These are phyloP conservation scores for Orobanche coerulescens DNA, from an alignment of 257 asterid species.

Conservation along the genomic window DNA sequence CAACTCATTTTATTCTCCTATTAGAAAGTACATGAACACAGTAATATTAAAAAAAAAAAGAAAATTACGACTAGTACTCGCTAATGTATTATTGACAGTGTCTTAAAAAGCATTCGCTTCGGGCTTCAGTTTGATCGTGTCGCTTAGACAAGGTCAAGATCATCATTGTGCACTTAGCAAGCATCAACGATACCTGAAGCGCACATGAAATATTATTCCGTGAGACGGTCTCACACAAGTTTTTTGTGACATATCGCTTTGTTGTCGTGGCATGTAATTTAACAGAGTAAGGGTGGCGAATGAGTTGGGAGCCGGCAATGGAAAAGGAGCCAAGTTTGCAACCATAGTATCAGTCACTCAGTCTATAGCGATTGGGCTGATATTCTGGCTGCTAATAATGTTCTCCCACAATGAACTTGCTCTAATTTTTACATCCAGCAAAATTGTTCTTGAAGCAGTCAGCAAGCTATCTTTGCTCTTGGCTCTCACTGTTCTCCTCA, in stretches of 20 bases:
- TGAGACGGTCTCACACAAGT: no score
- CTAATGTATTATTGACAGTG: no score
- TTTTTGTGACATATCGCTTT: background rate
- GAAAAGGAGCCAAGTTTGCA: constrained; percentile 61
- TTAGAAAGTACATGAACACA: no score
- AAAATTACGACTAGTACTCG: no score
- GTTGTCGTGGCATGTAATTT: background rate
- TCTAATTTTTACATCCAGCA: constrained; percentile 43
- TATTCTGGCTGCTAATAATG: constrained; percentile 48
- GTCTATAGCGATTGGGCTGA: constrained; percentile 36
- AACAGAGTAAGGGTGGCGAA: constrained; percentile 76
- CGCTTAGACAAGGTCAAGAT: no score
- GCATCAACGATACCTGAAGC: no score
- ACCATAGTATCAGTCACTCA: constrained; percentile 44
- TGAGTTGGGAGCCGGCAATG: constrained; percentile 67
- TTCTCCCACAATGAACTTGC: constrained; percentile 43
- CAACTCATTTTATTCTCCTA: no score
- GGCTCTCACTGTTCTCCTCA: constrained; percentile 54
- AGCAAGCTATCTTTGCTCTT: constrained; percentile 49
- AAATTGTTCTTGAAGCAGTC: constrained; percentile 35
- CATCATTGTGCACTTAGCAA: no score
- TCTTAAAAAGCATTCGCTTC: no score
- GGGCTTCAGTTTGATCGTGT: no score
- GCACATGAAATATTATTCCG: no score
- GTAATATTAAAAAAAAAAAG: no score